These are phyloP conservation scores for Coemansia sp. DNA, from an alignment of 192 early-diverging fungal species.

Conservation along the genomic window DNA sequence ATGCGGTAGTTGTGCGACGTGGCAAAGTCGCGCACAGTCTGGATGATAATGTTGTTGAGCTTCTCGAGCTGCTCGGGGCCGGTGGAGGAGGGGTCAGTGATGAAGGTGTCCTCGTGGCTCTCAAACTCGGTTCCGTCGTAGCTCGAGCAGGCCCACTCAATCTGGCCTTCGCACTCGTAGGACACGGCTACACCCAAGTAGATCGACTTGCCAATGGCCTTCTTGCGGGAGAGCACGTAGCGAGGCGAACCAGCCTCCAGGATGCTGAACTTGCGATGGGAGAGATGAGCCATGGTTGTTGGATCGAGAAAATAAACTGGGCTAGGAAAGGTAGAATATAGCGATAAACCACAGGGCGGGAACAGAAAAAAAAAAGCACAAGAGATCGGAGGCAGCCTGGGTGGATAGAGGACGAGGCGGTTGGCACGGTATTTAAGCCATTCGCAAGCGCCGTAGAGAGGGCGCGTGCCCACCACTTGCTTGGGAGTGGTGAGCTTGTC, in stretches of 20 bases:
- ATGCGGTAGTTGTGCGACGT: slow-evolving; percentile 66
- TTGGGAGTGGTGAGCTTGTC: neutral
- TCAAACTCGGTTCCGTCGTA: slow-evolving; percentile 71
- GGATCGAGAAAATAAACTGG: neutral
- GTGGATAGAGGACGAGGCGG: neutral
- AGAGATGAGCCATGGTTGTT: slow-evolving; percentile 20
- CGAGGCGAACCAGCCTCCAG: slow-evolving; percentile 51
- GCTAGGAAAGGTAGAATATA: neutral
- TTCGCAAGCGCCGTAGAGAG: neutral
- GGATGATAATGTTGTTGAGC: slow-evolving; percentile 56
- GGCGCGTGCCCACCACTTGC: neutral
- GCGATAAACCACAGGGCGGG: neutral
- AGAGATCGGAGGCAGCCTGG: slow-evolving; percentile 3
- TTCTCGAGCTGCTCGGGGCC: slow-evolving; percentile 51
- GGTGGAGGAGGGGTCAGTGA: slow-evolving; percentile 14
- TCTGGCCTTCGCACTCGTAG: slow-evolving; percentile 28
- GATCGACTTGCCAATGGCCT: slow-evolving; percentile 48
- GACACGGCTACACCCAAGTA: slow-evolving; percentile 53
- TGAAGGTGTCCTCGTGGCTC: slow-evolving; percentile 59
- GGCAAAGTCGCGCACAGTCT: slow-evolving; percentile 58
- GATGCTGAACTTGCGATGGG: slow-evolving; percentile 54
- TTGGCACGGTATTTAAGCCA: slow-evolving; percentile 5
- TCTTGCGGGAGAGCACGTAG: slow-evolving; percentile 54
- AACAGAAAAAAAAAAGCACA: slow-evolving; percentile 5
- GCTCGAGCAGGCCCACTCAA: slow-evolving; percentile 64